Conservation (phyloP, 371 early-diverging fungal genomes). For the Umbelopsis sp. region DNA sequence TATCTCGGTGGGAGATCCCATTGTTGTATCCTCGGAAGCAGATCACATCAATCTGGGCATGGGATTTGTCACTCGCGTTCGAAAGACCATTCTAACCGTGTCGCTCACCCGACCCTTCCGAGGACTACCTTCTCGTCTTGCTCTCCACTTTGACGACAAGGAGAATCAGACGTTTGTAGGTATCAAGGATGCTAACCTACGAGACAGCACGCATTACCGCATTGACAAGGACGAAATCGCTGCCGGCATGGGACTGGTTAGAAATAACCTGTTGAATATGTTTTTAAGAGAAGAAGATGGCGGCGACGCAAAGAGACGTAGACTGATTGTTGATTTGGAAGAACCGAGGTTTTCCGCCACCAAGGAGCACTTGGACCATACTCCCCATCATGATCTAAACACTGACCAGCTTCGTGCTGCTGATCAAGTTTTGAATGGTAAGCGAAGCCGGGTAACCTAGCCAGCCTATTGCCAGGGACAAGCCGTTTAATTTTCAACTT, state of each 20-base stretch:
- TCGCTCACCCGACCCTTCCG: constrained; percentile 68
- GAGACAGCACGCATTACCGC: constrained; percentile 53
- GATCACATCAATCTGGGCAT: constrained; percentile 78
- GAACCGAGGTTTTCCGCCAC: constrained; percentile 60
- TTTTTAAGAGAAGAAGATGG: constrained; percentile 51
- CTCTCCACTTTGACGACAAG: constrained; percentile 45
- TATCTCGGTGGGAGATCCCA: constrained; percentile 77
- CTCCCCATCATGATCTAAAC: constrained; percentile 51
- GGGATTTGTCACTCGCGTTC: constrained; percentile 70
- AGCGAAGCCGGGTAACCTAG: not conserved
- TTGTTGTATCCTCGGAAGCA: constrained; percentile 80
- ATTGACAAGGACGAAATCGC: constrained; percentile 87
- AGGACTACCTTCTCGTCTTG: constrained; percentile 55
- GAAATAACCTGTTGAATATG: constrained; percentile 79
- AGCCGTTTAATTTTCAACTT: not conserved
- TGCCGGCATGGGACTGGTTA: constrained; percentile 64
- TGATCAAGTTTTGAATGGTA: constrained; percentile 57
- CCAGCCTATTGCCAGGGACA: too few relatives aligned
- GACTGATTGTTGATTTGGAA: constrained; percentile 83
- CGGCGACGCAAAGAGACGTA: constrained; percentile 53
- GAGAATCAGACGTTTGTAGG: constrained; percentile 46
- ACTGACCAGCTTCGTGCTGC: constrained; percentile 69
- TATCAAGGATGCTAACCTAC: not conserved
- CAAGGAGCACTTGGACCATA: not conserved
- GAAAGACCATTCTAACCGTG: constrained; percentile 53